phyloP scores from a whole-genome alignment of 176 grass and related monocot genomes.

The Juncus effusus region DNA sequence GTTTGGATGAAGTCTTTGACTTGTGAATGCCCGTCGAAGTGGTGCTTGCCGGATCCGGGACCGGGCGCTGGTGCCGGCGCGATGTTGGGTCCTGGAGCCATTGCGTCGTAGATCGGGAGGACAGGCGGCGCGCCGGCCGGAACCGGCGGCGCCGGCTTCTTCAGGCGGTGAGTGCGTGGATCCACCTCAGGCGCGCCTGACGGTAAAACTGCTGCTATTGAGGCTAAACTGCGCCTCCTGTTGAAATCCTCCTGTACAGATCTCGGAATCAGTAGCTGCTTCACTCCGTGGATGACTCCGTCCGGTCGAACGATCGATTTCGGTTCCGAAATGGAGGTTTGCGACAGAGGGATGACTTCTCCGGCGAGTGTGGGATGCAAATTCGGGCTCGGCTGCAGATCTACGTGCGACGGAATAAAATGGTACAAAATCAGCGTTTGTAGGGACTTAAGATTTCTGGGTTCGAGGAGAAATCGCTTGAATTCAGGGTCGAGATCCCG shows the following conservation, averaged over 20 bases:
- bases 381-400: conserved; percentile 9
- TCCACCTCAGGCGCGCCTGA: conserved; percentile 63
- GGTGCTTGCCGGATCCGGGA: conserved; percentile 48
- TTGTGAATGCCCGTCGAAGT: conserved; percentile 64
- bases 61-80: conserved; percentile 57
- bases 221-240: conserved; percentile 55
- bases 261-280: conserved; percentile 46
- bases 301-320: conserved; percentile 52
- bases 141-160: conserved; percentile 52
- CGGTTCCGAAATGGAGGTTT: conserved; percentile 16
- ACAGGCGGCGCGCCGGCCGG: conserved; percentile 37
- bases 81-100: conserved; percentile 50
- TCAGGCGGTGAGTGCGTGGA: conserved; percentile 61
- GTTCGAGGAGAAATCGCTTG: conserved; percentile 78
- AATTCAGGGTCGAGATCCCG: conserved; percentile 82
- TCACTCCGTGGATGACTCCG: conserved; percentile 67
- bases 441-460: conserved; percentile 52
- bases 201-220: conserved; percentile 49
- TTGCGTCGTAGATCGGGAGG: conserved; percentile 47
- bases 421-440: conserved; percentile 66
- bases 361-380: conserved; percentile 45
- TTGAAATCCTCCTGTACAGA: conserved; percentile 89
- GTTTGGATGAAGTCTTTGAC: conserved; percentile 90
- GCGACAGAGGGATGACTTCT: conserved; percentile 35
- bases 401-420: conserved; percentile 46